Base-by-base conservation (phyloP, 768 basidiomycete species). In the Mycena crocata region DNA sequence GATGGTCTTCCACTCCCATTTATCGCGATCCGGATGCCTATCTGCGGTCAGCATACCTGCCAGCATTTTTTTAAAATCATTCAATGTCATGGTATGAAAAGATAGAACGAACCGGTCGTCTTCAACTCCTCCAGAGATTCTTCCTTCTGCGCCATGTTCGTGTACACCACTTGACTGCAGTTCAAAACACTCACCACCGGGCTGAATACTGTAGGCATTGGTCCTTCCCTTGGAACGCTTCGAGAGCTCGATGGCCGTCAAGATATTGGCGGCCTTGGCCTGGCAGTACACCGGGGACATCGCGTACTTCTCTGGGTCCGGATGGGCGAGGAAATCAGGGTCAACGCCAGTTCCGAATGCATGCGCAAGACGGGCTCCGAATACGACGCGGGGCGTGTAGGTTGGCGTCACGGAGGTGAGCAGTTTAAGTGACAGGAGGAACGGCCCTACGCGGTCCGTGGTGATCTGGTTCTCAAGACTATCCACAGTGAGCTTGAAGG, bases 81-180 rank as follows among this genome's bases (percentile, higher is more conserved):
- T n/a, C n/a, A 10, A 19, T 6, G 6, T 6, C 0, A n/a, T 17
- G 40, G 31, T 26, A 34, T 15, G 10, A 45, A 34, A 14, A n/a
- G n/a, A n/a, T n/a, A n/a, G 45, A 13, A 32, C 56, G 6, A 1
- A 46, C 56, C 56, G 5, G 39, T 28, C 1, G 62, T 44, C 23
- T 63, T 30, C 42, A 63, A 24, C n/a, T 35, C 62, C 23, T 31
- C 51, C 5, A 56, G 14, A 15, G 62, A 52, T 12, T 52, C 40
- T 4, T 40, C 50, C 26, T 63, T 63, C 44, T 52, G 51, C 14
- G 32, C 30, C 30, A 63, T 23, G 26, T 63, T 63, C 26, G 62
- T 63, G 44, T 17, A 26, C 12, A 63, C n/a, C n/a, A n/a, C n/a
- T n/a, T 63, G 42, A 63, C 62, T 63, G 45, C n/a, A 57, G 40